phyloP scores from a whole-genome alignment of 2,329 filamentous ascomycete genomes.

The Peltaster fructicola region DNA sequence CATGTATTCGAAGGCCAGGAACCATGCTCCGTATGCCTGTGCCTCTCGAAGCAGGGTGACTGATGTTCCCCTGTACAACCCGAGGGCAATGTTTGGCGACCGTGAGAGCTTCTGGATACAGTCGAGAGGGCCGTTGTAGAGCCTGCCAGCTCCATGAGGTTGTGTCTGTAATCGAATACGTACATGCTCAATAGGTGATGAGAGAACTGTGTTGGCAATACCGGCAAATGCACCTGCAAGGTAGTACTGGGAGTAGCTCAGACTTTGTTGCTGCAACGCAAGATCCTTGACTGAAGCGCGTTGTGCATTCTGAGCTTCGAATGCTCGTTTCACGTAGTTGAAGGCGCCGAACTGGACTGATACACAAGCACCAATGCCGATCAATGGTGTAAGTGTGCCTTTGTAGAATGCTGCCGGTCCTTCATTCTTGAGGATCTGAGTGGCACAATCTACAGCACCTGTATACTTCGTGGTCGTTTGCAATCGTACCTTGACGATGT shows the following conservation, averaged over 20 bases:
- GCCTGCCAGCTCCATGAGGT: conserved; percentile 60
- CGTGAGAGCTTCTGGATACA: conserved; percentile 70
- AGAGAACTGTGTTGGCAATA: conserved; percentile 73
- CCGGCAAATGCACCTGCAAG: conserved; percentile 81
- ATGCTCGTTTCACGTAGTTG: conserved; percentile 71
- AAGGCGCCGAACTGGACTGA: conserved; percentile 98
- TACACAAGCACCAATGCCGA: conserved; percentile 86
- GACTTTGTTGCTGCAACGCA: conserved; percentile 13
- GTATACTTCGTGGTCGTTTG: conserved; percentile 75
- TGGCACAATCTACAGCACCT: conserved; percentile 62
- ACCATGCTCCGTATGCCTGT: conserved; percentile 92
- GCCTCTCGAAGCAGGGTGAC: conserved; percentile 82
- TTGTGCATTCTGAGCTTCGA: conserved; percentile 55
- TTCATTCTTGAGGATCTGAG: conserved; percentile 72
- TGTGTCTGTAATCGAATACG: conserved; percentile 93
- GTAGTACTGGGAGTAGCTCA: conserved; percentile 79
- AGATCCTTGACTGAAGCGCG: conserved; percentile 1
- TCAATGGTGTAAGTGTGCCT: conserved; percentile 79
- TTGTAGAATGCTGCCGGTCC: conserved; percentile 93
- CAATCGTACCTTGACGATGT: conserved; percentile 94
- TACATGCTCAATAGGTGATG: conserved; percentile 88
- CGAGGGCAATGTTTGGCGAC: conserved; percentile 49
- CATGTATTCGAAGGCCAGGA: conserved; percentile 83
- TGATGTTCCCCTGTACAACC: conserved; percentile 70
- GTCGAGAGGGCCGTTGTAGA: conserved; percentile 76